Evolutionary conservation across 108 stramenopile genomes (phyloP).

Genomic region (Parietichytrium sp.): DNA sequence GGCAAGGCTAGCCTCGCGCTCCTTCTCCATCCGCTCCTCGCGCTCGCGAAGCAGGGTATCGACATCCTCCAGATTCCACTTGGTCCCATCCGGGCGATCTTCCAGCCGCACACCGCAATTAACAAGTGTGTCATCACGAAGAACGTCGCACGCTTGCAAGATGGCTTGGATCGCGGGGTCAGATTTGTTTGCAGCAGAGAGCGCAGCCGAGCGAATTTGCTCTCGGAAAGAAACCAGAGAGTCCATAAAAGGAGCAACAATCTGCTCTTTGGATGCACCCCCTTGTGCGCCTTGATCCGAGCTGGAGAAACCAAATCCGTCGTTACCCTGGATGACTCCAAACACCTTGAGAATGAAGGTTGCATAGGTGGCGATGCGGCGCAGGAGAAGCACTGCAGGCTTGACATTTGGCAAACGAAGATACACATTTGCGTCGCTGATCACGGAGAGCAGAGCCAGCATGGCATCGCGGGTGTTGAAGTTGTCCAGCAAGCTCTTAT

Average conservation of each 20-base stretch:
- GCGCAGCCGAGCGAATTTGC: constrained; percentile 70
- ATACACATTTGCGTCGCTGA: constrained; percentile 78
- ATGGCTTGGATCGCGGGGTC: constrained; percentile 47
- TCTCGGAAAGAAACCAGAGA: constrained; percentile 79
- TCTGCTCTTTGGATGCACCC: constrained; percentile 55
- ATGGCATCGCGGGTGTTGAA: constrained; percentile 87
- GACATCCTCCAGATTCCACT: constrained; percentile 89
- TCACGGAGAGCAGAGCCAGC: constrained; percentile 68
- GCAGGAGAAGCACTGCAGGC: constrained; percentile 64
- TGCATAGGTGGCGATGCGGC: constrained; percentile 77
- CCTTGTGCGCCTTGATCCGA: constrained; percentile 45
- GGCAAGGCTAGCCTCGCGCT: constrained; percentile 44
- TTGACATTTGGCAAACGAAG: constrained; percentile 55
- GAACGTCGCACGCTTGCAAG: constrained; percentile 73
- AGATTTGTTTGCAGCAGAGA: constrained; percentile 57
- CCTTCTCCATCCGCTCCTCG: constrained; percentile 66
- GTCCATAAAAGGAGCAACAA: constrained; percentile 71
- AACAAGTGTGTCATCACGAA: constrained; percentile 82
- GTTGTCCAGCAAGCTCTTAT: constrained; percentile 80
- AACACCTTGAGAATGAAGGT: constrained; percentile 81
- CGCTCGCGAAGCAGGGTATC: constrained; percentile 72
- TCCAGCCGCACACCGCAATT: constrained; percentile 85
- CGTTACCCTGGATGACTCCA: constrained; percentile 76
- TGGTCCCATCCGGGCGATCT: constrained; percentile 60
- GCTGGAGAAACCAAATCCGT: constrained; percentile 73